Evolutionary conservation across 306 rosid genomes (phyloP).

Genomic region (Cicer cuneatum): DNA sequence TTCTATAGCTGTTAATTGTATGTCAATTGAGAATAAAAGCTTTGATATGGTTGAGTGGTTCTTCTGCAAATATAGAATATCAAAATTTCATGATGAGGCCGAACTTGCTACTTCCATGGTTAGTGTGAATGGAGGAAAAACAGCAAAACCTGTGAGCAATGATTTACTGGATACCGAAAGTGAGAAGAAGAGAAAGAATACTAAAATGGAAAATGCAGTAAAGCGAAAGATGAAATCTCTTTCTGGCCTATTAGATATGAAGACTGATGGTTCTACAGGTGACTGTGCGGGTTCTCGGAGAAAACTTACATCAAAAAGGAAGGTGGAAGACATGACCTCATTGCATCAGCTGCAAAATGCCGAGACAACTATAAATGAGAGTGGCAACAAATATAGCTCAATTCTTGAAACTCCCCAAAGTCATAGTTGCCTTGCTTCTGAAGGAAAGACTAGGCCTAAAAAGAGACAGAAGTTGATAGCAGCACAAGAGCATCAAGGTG

Average conservation of each 20-base stretch:
- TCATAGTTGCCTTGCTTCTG: slow-evolving; percentile 44
- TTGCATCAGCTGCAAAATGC: slow-evolving; percentile 43
- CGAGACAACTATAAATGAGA: slow-evolving; percentile 58
- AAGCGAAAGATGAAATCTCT: slow-evolving; percentile 62
- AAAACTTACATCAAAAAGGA: slow-evolving; percentile 37
- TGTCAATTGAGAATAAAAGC: slow-evolving; percentile 46
- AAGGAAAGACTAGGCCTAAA: slow-evolving; percentile 45
- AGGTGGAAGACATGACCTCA: slow-evolving; percentile 40
- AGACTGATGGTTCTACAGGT: slow-evolving; percentile 39
- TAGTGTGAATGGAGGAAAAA: slow-evolving; percentile 44
- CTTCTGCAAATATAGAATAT: slow-evolving; percentile 70
- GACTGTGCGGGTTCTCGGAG: slow-evolving; percentile 28
- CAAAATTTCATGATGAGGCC: slow-evolving; percentile 64
- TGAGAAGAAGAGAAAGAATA: slow-evolving; percentile 44
- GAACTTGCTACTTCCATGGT: slow-evolving; percentile 46
- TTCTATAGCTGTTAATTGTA: slow-evolving; percentile 69
- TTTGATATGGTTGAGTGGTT: slow-evolving; percentile 72
- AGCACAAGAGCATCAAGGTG: slow-evolving; percentile 18
- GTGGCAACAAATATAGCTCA: slow-evolving; percentile 28
- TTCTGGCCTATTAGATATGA: slow-evolving; percentile 65
- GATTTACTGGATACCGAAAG: slow-evolving; percentile 32
- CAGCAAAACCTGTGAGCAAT: slow-evolving; percentile 24
- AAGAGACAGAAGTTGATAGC: slow-evolving; percentile 53
- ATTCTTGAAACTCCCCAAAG: slow-evolving; percentile 42
- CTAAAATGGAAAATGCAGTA: slow-evolving; percentile 45